A percentile compares a stretch with the other conserved stretches of the same genome.
Conservation (phyloP, 768 basidiomycete genomes). For the Tulasnella sp. region DNA sequence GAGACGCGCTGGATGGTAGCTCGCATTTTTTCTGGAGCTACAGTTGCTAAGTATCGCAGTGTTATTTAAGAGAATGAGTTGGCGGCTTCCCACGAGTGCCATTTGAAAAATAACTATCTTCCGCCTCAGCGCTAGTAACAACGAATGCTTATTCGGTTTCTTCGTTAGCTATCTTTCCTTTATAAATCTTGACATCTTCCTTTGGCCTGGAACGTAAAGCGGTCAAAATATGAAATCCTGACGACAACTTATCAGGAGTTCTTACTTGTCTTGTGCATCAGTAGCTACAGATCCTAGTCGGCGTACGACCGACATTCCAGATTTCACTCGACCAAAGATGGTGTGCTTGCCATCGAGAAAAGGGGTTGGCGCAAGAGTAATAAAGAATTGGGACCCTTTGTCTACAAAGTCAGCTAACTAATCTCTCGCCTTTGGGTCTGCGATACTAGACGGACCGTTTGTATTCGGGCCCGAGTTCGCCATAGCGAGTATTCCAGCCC, state of each 20-base stretch:
- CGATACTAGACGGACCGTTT: constrained; percentile 51
- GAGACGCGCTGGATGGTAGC: constrained; percentile 82
- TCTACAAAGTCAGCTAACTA: constrained; percentile 41
- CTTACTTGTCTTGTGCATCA: constrained; percentile 79
- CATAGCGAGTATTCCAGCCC: constrained; percentile 94
- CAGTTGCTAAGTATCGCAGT: neutral
- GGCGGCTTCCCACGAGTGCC: neutral
- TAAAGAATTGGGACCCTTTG: constrained; percentile 90
- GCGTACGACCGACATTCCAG: constrained; percentile 90
- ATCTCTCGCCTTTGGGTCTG: neutral
- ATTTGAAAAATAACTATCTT: neutral
- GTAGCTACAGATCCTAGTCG: constrained; percentile 86
- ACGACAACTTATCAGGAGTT: neutral
- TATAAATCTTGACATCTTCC: constrained; percentile 89
- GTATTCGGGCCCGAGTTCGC: constrained; percentile 96
- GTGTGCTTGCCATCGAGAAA: constrained; percentile 82
- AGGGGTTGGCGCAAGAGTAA: constrained; percentile 78
- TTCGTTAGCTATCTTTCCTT: constrained; percentile 49
- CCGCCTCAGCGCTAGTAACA: neutral
- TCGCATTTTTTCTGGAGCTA: constrained; percentile 53
- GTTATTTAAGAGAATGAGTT: neutral
- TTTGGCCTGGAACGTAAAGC: constrained; percentile 41
- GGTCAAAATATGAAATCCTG: constrained; percentile 32
- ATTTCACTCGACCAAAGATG: constrained; percentile 84
- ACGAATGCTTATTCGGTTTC: neutral